These are phyloP conservation scores for Leccinum aurantiacum DNA, from an alignment of 768 basidiomycete species.

Conservation along the genomic window DNA sequence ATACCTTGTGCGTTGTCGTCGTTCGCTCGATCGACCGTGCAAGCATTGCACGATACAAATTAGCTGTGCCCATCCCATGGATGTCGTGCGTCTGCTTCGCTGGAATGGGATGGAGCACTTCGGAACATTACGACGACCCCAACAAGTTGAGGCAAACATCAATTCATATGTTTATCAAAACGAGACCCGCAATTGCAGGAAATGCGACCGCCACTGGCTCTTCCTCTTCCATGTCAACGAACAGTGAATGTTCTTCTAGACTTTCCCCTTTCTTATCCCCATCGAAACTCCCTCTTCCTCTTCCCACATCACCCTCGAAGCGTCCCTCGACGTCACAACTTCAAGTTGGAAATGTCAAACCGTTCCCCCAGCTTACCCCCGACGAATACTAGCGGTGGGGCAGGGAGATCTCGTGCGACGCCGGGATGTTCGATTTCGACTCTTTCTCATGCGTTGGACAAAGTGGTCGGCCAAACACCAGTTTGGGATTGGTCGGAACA, in stretches of 20 bases:
- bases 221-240: slow-evolving; percentile 7
- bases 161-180: slow-evolving; percentile 23
- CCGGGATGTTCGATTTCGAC: slow-evolving; percentile 52
- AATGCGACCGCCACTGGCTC: not conserved
- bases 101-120: too few species aligned
- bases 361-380: slow-evolving; percentile 5
- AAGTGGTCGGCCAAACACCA: slow-evolving; percentile 68
- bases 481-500: slow-evolving; percentile 57
- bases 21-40: not conserved
- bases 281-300: slow-evolving; percentile 31
- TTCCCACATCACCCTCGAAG: slow-evolving; percentile 17
- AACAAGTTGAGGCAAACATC: slow-evolving; percentile 11
- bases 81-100: too few species aligned
- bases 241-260: slow-evolving; percentile 11
- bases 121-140: too few species aligned
- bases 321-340: slow-evolving; percentile 10
- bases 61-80: too few species aligned
- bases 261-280: slow-evolving; percentile 17
- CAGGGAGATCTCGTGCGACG: too few species aligned
- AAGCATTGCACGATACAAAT: not conserved
- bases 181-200: not conserved
- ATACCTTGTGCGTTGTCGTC: not conserved
- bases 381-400: not conserved
- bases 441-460: slow-evolving; percentile 67
- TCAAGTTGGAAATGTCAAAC: not conserved